Base-by-base conservation (phyloP, 2,329 filamentous ascomycete genomes). In the Beauveria brongniartii region DNA sequence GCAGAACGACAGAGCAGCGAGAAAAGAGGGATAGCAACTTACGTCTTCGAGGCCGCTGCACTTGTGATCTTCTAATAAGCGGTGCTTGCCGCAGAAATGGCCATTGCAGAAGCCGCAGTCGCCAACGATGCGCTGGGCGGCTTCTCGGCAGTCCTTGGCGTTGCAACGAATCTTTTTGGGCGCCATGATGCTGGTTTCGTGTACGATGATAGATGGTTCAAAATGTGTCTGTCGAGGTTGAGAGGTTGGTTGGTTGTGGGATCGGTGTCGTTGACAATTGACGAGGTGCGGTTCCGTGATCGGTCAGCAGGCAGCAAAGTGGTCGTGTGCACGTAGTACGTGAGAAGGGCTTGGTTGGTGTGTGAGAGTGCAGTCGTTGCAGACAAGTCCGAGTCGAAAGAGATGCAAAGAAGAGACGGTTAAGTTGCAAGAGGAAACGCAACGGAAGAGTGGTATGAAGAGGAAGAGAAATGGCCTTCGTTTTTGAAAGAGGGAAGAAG, bases 31-130 rank as follows among this genome's bases (percentile, higher is more conserved):
- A 18, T 28, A 14, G 18, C 28, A 65, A 73, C 86, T 79, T 79
- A 88, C 86, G 77, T 96, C 90, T 80, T 97, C 94, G 61, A 99
- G 80, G 46, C 92, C 92, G 65, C 84, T 86, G 79, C 94, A 99
- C 78, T 91, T 91, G 78, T 99, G 94, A 68, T 93, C 90, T 76
- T 99, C 94, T 65, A 97, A 77, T 77, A 97, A 83, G 61, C 94
- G 84, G 77, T 99, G 94, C 79, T 92, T 96, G 69, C 91, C 91
- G 77, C 94, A 99, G 80, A 91, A 97, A 73, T 95, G 90, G 51
- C 92, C 92, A 61, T 88, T 82, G 80, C 94, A 99, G 81, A 97
- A 97, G 64, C 87, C 88, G 77, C 94, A 99, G 79, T 97, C 93
- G 59, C 94, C 94, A 63, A 97, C 90, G 70, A 99, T 97, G 66